Evolutionary conservation across 2,329 filamentous ascomycete genomes (phyloP), one percentile per base, ranked within the genome.

Genomic region (Emmonsia crescens): DNA sequence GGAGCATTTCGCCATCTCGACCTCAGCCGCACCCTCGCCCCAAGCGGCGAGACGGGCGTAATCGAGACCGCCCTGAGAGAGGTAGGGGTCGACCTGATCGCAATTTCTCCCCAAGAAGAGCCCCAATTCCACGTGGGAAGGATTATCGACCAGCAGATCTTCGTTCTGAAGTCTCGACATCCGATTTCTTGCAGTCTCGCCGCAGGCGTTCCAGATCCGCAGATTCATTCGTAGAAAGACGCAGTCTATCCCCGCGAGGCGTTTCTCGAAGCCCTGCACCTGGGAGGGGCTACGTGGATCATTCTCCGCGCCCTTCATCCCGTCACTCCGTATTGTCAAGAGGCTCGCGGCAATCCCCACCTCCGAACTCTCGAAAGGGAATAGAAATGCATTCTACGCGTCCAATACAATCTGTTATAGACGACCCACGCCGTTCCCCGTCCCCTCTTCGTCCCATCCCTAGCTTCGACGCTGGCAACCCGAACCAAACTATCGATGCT

Each of bases 1-100:
- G 74, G 61, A 77, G 75, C 64, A 74, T 74, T 60, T 77, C 76
- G 36, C 74, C 67, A 60, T 59, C 73, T 52, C 68, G 67, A 55
- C 67, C 65, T 44, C 68, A 68, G 60, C 70, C 64, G 29, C 68
- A 68, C 56, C 69, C 69, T 40, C 67, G 69, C 57, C 66, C 69
- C 48, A 72, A 71, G 44, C 67, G 69, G 44, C 69, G 71, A 62
- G 69, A 72, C 63, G 73, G 71, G 66, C 74, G 73, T 59, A 73
- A 74, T 65, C 72, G 75, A 60, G 73, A 75, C 55, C 70, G 69
- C 57, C 66, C 70, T 52, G 71, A 70, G 62, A 72, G 71, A 63
- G 70, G 70, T 61, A 71, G 76, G 54, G 72, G 73, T 46, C 71
- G 69, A 60, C 72, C 72, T 46, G 67, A 69, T 36, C 72, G 73